A percentile compares a stretch with the other conserved stretches of the same genome.
Evolutionary conservation across 2,329 filamentous ascomycete species (phyloP).

Genomic region (Diaporthe ampelina): DNA sequence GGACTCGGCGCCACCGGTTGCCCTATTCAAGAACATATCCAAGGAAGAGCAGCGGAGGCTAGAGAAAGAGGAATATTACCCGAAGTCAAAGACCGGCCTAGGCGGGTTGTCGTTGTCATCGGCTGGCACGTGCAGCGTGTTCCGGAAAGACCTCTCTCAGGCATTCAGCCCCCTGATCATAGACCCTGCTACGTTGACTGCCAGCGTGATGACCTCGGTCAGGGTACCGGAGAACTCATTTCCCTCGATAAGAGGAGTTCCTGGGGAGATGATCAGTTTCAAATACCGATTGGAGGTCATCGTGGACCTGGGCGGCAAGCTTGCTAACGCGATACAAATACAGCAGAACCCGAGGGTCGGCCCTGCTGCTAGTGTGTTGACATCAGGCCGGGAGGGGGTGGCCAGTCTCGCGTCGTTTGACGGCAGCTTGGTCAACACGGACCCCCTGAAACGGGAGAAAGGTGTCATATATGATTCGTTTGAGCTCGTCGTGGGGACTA

Average conservation of each 20-base stretch:
- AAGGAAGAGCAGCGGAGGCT: constrained; percentile 76
- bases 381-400: constrained; percentile 32
- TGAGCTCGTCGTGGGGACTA: constrained; percentile 88
- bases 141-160: constrained; percentile 94
- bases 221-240: constrained; percentile 92
- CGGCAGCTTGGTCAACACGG: constrained; percentile 86
- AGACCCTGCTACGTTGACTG: constrained; percentile 82
- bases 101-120: constrained; percentile 89
- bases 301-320: constrained; percentile 89
- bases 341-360: constrained; percentile 65
- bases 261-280: constrained; percentile 95
- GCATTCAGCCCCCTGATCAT: constrained; percentile 90
- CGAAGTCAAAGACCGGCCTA: constrained; percentile 87
- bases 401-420: constrained; percentile 54
- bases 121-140: constrained; percentile 89
- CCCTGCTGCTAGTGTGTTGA: constrained; percentile 51
- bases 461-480: constrained; percentile 90
- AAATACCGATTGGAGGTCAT: constrained; percentile 95
- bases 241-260: constrained; percentile 90
- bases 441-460: constrained; percentile 87
- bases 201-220: constrained; percentile 85
- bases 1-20: constrained; percentile 76
- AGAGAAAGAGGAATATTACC: constrained; percentile 87
- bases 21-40: constrained; percentile 65
- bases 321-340: constrained; percentile 79